These are phyloP conservation scores for Neofusicoccum cordaticola DNA, from an alignment of 2,329 filamentous ascomycete species.

Conservation along the genomic window DNA sequence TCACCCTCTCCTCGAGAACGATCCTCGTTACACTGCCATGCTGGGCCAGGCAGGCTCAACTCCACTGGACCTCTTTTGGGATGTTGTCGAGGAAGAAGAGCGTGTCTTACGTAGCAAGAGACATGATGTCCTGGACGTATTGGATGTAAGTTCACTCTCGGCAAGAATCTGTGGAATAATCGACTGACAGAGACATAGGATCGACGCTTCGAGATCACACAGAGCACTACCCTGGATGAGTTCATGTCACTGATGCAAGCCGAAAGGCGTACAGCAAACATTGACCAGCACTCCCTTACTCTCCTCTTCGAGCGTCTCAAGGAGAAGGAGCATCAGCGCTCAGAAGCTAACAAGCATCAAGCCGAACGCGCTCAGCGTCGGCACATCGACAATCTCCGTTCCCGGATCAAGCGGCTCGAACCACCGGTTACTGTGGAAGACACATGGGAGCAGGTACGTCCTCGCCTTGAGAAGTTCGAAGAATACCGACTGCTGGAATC, in stretches of 20 bases:
- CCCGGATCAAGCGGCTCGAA: constrained; percentile 83
- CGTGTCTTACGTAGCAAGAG: constrained; percentile 75
- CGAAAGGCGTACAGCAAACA: constrained; percentile 83
- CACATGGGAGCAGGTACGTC: constrained; percentile 83
- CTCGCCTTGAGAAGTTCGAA: constrained; percentile 73
- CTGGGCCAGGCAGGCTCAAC: constrained; percentile 80
- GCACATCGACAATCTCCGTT: constrained; percentile 79
- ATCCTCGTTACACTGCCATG: constrained; percentile 79
- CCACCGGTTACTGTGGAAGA: constrained; percentile 75
- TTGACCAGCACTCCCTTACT: constrained; percentile 74
- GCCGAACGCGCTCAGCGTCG: constrained; percentile 83
- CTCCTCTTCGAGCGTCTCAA: constrained; percentile 85
- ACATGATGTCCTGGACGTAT: constrained; percentile 81
- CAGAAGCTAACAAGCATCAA: constrained; percentile 78
- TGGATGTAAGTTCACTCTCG: constrained; percentile 65
- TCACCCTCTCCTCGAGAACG: constrained; percentile 69
- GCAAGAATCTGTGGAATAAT: neutral
- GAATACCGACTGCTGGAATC: constrained; percentile 81
- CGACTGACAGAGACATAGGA: constrained; percentile 55
- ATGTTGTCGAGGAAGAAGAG: constrained; percentile 90
- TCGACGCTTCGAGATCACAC: constrained; percentile 84
- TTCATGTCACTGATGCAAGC: constrained; percentile 78
- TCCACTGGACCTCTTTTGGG: constrained; percentile 93
- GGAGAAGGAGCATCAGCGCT: constrained; percentile 78
- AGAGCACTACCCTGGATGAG: constrained; percentile 83